Conservation (phyloP, 1,284 basidiomycete genomes). For the Ganoderma lucidum region DNA sequence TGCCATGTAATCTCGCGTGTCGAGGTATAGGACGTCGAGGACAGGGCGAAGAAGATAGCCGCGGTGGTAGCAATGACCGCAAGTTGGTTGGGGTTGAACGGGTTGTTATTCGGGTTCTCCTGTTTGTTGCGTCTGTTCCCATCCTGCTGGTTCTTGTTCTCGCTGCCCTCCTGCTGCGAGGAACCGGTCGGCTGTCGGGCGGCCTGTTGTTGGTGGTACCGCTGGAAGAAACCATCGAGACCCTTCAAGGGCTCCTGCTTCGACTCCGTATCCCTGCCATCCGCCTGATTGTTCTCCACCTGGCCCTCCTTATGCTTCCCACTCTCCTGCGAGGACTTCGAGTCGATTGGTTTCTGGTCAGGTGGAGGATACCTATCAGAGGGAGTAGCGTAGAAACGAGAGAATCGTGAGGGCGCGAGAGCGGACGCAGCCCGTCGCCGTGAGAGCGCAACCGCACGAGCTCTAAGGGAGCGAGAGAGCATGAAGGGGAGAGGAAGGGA, state of each 20-base stretch:
- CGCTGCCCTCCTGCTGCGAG: constrained; percentile 18
- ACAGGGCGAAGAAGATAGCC: constrained; percentile 75
- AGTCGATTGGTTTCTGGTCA: constrained; percentile 38
- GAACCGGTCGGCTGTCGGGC: constrained; percentile 41
- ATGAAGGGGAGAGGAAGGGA: constrained; percentile 39
- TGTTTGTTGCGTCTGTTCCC: constrained; percentile 46
- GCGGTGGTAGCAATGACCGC: constrained; percentile 65
- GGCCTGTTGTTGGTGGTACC: constrained; percentile 63
- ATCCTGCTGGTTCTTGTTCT: constrained; percentile 28
- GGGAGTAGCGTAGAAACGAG: constrained; percentile 53
- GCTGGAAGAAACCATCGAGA: constrained; percentile 83
- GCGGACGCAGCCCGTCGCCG: constrained; percentile 43
- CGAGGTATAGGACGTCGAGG: constrained; percentile 62
- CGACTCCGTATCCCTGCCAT: constrained; percentile 49
- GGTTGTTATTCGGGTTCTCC: constrained; percentile 48
- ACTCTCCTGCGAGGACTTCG: constrained; percentile 42
- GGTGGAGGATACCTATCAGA: constrained; percentile 43
- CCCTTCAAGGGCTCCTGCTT: constrained; percentile 54
- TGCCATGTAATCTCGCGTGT: constrained; percentile 98
- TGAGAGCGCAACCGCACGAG: constrained; percentile 48
- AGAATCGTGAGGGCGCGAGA: constrained; percentile 42
- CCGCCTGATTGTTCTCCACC: constrained; percentile 43
- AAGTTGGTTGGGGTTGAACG: constrained; percentile 67
- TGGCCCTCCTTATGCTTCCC: constrained; percentile 36
- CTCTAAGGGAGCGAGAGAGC: constrained; percentile 48